Evolutionary conservation across 2,329 filamentous ascomycete genomes (phyloP), one percentile per base, ranked within the genome.

Genomic region (Chlorencoelia australis): DNA sequence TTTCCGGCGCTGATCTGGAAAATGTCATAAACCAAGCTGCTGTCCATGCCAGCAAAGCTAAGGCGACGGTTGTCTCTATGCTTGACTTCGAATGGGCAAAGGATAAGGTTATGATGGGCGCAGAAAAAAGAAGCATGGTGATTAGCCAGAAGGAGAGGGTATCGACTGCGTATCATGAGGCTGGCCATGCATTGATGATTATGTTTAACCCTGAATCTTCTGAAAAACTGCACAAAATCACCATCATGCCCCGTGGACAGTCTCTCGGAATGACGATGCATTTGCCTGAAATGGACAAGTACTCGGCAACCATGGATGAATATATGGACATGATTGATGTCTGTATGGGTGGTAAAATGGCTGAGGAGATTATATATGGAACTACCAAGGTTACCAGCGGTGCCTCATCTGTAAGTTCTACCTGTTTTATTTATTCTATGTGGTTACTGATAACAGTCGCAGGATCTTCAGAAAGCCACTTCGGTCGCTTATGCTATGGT

Each of bases 1-100:
- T 94, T 52, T 96, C 89, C 32, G 91, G 91, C 48, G 91, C 91
- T 14, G 91, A 98, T 52, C 70, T 98, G 9, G 91, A 96, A 63
- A 98, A 95, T 57, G 76, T 98, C 50, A 82, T 94, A 55, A 98
- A 98, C 61, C 85, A 95, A 57, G 91, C 91, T 20, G 91, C 91
- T 15, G 81, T 98, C 28, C 85, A 82, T 53, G 91, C 91, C n/a
- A 94, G 86, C 53, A 86, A 91, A 58, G 73, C 83, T 48, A 91
- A 88, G 62, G 73, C 82, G 25, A 68, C 68, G 41, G 72, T 79
- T 30, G 84, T 98, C 35, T 72, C 73, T 9, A 81, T 86, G 59
- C 62, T 71, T 21, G 87, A 96, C 55, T 79, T 96, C 46, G 88
- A 95, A 50, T 98, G 89, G 88, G 91, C 91, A 39, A 96, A 94